phyloP scores from a whole-genome alignment of 225 moss, liverwort and hornwort genomes.

The Rhytidiadelphus loreus region DNA sequence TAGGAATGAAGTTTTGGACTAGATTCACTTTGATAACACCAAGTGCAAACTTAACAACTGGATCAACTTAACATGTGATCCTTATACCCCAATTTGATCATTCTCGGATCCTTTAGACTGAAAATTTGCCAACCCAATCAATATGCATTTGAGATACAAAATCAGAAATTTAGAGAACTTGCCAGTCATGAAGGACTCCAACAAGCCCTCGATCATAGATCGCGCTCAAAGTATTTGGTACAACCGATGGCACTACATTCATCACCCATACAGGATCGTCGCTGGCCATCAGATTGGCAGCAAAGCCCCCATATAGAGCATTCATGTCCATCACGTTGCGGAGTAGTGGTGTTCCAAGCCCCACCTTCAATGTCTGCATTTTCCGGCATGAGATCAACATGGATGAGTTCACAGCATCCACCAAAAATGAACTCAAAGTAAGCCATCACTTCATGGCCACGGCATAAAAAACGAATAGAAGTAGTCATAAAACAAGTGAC shows the following conservation, averaged over 20 bases:
- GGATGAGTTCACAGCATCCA: background rate
- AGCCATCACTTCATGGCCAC: background rate
- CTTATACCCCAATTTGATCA: background rate
- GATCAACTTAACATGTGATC: background rate
- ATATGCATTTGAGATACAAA: background rate
- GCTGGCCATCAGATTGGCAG: conserved; percentile 26
- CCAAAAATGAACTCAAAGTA: background rate
- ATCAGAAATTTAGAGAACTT: background rate
- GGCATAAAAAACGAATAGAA: background rate
- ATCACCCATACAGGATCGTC: conserved; percentile 65
- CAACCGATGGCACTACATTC: conserved; percentile 52
- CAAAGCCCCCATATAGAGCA: conserved; percentile 51
- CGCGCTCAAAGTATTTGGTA: conserved; percentile 30
- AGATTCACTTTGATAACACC: background rate
- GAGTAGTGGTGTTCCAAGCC: conserved; percentile 16
- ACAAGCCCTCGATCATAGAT: conserved; percentile 63
- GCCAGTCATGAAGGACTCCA: conserved; percentile 59
- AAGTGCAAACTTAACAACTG: background rate
- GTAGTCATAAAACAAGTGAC: background rate
- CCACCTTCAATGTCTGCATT: conserved; percentile 33
- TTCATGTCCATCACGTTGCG: conserved; percentile 76
- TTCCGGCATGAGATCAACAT: background rate
- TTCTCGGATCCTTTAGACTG: background rate
- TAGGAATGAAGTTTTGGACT: background rate
- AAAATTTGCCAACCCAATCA: background rate